Percentiles rank a stretch among this genome's conserved stretches.
Conservation (phyloP, 1,139 yeast genomes). For the Meyerozyma smithsonii region DNA sequence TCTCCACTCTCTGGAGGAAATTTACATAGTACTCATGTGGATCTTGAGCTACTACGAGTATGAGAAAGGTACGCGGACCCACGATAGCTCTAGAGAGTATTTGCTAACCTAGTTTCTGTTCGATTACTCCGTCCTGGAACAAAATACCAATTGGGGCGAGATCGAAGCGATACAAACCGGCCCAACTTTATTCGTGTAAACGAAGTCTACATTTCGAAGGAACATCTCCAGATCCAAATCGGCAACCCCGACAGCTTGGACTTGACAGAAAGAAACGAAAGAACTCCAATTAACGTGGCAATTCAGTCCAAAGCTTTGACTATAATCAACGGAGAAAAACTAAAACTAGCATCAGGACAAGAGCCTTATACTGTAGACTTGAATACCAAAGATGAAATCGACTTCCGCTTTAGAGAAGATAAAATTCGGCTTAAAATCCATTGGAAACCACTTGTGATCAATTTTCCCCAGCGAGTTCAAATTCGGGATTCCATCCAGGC, state of each 20-base stretch:
- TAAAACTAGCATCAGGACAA: constrained; percentile 17
- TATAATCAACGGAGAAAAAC: constrained; percentile 23
- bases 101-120: constrained; percentile 6
- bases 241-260: constrained; percentile 11
- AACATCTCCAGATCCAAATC: constrained; percentile 22
- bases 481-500: constrained; percentile 2
- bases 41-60: constrained; percentile 7
- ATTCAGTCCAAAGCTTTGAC: constrained; percentile 31
- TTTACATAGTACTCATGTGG: constrained; percentile 10
- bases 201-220: constrained; percentile 26
- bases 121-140: constrained; percentile 14
- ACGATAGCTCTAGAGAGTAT: background rate
- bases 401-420: constrained; percentile 12
- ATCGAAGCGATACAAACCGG: constrained; percentile 12
- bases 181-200: constrained; percentile 18
- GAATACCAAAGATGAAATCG: constrained; percentile 8
- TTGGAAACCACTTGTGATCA: constrained; percentile 13
- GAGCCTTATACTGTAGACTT: constrained; percentile 16
- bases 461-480: constrained; percentile 9
- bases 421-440: constrained; percentile 17
- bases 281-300: constrained; percentile 19
- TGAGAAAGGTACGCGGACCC: background rate
- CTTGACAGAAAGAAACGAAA: constrained; percentile 9
- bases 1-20: background rate
- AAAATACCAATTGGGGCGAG: constrained; percentile 28